These are phyloP conservation scores for Sporobolomyces pararoseus DNA, from an alignment of 768 basidiomycete genomes.

Conservation along the genomic window DNA sequence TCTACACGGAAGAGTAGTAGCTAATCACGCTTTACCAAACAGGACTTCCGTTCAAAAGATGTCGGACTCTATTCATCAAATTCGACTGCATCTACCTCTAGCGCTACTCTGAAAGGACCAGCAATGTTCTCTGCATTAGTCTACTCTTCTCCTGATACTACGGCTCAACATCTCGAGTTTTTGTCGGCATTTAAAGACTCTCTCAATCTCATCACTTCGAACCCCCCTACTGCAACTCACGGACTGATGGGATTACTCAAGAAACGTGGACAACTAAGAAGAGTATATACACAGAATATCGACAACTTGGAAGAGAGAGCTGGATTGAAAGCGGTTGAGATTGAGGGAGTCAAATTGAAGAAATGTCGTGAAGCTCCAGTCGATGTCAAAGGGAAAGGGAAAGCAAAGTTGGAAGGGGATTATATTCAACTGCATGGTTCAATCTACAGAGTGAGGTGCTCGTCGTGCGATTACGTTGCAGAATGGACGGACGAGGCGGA, in stretches of 20 bases:
- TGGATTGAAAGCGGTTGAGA: constrained; percentile 56
- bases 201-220: constrained; percentile 52
- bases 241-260: constrained; percentile 80
- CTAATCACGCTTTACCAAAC: constrained; percentile 1
- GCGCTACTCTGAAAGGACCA: constrained; percentile 65
- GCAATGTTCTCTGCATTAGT: constrained; percentile 92
- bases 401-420: constrained; percentile 62
- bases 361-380: background rate
- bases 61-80: constrained; percentile 86
- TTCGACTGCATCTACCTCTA: constrained; percentile 54
- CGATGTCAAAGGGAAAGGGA: constrained; percentile 39
- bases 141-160: constrained; percentile 79
- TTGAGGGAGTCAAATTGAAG: constrained; percentile 23
- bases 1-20: no score
- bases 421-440: constrained; percentile 94
- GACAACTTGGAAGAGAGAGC: constrained; percentile 83
- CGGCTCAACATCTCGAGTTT: constrained; percentile 88
- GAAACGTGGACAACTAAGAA: constrained; percentile 72
- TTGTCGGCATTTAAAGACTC: constrained; percentile 83
- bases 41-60: constrained; percentile 96
- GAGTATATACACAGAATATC: constrained; percentile 96
- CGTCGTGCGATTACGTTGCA: constrained; percentile 73
- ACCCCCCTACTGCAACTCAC: constrained; percentile 81
- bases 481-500: constrained; percentile 65
- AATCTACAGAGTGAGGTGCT: constrained; percentile 84